Base-by-base conservation (phyloP, 73 alveolate species). In the Tetrahymena borealis region DNA sequence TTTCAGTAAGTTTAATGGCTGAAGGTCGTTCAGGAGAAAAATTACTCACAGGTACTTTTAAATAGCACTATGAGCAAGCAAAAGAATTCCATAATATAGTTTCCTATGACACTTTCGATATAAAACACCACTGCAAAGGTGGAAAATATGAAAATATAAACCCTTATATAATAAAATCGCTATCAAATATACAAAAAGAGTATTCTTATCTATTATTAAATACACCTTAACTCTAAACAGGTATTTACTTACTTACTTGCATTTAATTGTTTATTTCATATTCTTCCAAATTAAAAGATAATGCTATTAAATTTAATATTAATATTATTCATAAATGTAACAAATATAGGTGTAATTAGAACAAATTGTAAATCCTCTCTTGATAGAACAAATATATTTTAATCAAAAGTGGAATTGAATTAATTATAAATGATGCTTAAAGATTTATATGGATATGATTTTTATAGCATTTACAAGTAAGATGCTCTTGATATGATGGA, bases 341-440 rank as follows among this genome's bases (percentile, higher is more conserved):
- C 93, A 32, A 96, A 98, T 92, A 95, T 91, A 93, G 99, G 99
- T 41, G 96, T 97, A 1, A 95, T 95, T 91, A 94, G 99, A 43
- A 97, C 99, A 15, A 97, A 98, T 92, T 98, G 99, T 92, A 91
- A 97, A 85, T 99, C 98, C 91, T 98, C 99, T 90, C 94, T 98
- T 20, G 99, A 98, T 97, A 94, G 99, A 96, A 98, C 99, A 7
- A 98, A 98, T 94, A 98, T 60, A 60, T 60, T 60, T 60, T 60
- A 60, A n/a, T 60, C 85, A 24, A 60, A 60, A 60, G 28, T 60
- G 7, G 85, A 60, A n/a, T 60, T 60, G 31, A 60, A 60, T 60
- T 24, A 32, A 5, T n/a, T 60, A 2, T n/a, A 60, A 28, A 24
- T 60, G 13, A 60, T 60, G 85, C 35, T 60, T 2, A 60, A 60